These are phyloP conservation scores for Malus hybrid DNA, from an alignment of 331 rosid genomes.

Conservation along the genomic window DNA sequence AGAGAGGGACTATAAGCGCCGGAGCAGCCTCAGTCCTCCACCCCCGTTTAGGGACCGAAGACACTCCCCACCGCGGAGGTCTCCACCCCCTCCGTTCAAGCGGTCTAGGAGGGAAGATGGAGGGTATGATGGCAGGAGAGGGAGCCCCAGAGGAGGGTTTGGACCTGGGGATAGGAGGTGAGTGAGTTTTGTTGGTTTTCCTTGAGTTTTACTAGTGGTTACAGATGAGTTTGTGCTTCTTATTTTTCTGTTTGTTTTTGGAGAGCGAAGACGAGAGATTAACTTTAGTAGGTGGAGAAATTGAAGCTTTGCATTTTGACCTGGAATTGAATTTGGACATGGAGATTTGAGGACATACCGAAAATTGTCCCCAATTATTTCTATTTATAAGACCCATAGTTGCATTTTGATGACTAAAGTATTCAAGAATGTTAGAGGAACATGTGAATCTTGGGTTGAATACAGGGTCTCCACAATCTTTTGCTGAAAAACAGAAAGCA, in stretches of 20 bases:
- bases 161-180: constrained; percentile 50
- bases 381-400: not conserved
- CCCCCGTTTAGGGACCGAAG: constrained; percentile 44
- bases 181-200: constrained; percentile 4
- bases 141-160: constrained; percentile 49
- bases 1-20: constrained; percentile 46
- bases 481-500: not conserved
- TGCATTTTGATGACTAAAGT: not conserved
- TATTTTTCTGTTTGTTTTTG: not conserved
- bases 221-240: not conserved
- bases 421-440: not conserved
- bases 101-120: constrained; percentile 55
- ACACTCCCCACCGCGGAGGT: constrained; percentile 49
- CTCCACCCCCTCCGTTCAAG: constrained; percentile 48
- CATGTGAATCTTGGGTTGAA: not conserved
- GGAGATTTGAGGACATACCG: not conserved
- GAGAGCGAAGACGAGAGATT: not conserved
- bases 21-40: constrained; percentile 42
- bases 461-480: not conserved
- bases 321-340: not conserved
- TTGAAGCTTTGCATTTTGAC: not conserved
- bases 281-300: not conserved
- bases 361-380: not conserved
- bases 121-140: constrained; percentile 47
- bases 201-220: not conserved